Base-by-base conservation (phyloP, 2,329 filamentous ascomycete genomes). In the Alternaria rosae region DNA sequence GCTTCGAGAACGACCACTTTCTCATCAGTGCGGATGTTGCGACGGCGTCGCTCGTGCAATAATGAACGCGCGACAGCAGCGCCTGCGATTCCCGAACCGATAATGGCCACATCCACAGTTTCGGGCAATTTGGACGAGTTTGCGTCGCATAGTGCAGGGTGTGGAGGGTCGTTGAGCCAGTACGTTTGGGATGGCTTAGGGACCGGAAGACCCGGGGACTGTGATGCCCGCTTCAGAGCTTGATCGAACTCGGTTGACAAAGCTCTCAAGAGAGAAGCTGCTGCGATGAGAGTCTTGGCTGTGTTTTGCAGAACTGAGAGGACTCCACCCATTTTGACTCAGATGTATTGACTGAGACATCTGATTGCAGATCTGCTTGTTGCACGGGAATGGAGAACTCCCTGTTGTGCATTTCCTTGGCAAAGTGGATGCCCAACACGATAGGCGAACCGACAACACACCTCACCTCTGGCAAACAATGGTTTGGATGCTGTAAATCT, bases 51-150 rank as follows among this genome's bases (percentile, higher is more conserved):
- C 21, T 66, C 53, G 25, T 80, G 68, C 3, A 80, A 57, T 12
- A 65, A 44, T 4, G 78, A 75, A 20, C 78, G 69, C 4, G 80
- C 81, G 15, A 82, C 72, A 20, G 79, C 78, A 4, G 79, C 81
- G 10, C 81, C 84, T 2, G 85, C 83, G 61, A 88, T 87, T 2
- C 86, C 86, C 35, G 85, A 86, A 21, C 86, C 85, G 64, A 87
- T 82, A 42, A 87, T 81, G 17, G 85, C 81, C 3, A 86, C 72
- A 59, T 87, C 85, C 6, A 80, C 81, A 7, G 76, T 69, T 2
- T 67, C 45, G 0, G 83, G 82, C 8, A 67, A 32, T 6, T 53
- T 9, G 6, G 44, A 6, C 23, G 62, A 65, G 1, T 41, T 32
- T 11, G 56, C 20, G 30, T 62, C 26, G 17, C 50, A 35, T 5